Base-by-base conservation (phyloP, 2,329 filamentous ascomycete species). In the Hypoxylon sp. region DNA sequence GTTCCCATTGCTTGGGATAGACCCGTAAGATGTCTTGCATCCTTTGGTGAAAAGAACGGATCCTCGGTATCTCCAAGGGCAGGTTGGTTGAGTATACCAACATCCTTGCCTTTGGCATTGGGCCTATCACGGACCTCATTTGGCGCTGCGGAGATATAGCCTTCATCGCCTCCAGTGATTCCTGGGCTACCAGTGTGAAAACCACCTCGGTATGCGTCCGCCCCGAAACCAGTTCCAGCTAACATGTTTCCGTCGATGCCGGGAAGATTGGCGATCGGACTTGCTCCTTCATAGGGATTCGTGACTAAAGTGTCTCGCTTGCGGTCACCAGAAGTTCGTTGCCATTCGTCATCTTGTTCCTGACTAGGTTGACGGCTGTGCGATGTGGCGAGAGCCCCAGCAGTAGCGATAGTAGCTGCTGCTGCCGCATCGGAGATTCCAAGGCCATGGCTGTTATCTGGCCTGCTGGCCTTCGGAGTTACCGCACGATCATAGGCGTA, bases 1-100 rank as follows among this genome's bases (percentile, higher is more conserved):
- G 94, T 96, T 2, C 85, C 86, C 87, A 98, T 93, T 49, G 94
- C 95, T 75, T 98, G 93, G 6, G 95, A 98, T 82, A 97, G 91
- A 53, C 93, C 94, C 76, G 93, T 97, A 50, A 94, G 83, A 73
- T 96, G 90, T 53, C 93, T 89, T 36, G 80, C 76, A 70, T 90
- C 89, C 56, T 85, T 85, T 50, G 86, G 80, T 25, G 82, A 80
- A 65, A 88, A 88, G 76, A 94, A 94, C 0, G 90, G 88, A 77
- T 96, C 92, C 38, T 88, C 87, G 59, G 83, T 82, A 52, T 83
- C 83, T 36, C 82, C 83, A 64, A 86, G 79, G 19, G 86, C 85
- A 13, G 83, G 81, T 56, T 86, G 81, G 65, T 86, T 84, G 32
- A 85, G 77, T 48, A 88, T 86, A 50, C 84, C 83, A 49, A 87